phyloP scores from a whole-genome alignment of 2,329 filamentous ascomycete species.

The Epichloe sp. region DNA sequence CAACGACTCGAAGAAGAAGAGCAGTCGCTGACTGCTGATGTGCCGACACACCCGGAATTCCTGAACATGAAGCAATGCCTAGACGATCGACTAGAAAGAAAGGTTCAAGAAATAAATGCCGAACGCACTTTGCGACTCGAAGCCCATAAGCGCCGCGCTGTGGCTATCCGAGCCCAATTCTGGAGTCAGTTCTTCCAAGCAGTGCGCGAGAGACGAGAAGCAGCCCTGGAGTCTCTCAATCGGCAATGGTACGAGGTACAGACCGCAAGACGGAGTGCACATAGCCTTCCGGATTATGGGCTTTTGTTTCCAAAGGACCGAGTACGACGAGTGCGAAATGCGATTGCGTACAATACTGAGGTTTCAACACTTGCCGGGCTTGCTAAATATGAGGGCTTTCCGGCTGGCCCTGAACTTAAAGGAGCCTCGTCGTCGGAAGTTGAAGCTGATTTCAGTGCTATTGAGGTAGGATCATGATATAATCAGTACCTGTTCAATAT shows the following conservation, averaged over 20 bases:
- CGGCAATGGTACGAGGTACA: slow-evolving; percentile 90
- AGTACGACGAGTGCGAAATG: slow-evolving; percentile 67
- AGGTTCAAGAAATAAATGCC: slow-evolving; percentile 60
- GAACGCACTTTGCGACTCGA: slow-evolving; percentile 62
- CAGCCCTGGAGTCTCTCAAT: slow-evolving; percentile 65
- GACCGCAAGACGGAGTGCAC: slow-evolving; percentile 69
- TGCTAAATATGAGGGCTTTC: slow-evolving; percentile 92
- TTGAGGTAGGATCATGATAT: slow-evolving; percentile 47
- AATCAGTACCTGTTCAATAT: background rate
- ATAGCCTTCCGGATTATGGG: slow-evolving; percentile 68
- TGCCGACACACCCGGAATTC: slow-evolving; percentile 78
- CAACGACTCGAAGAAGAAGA: slow-evolving; percentile 64
- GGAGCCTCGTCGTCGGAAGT: slow-evolving; percentile 60
- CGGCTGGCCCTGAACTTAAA: slow-evolving; percentile 75
- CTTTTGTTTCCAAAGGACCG: slow-evolving; percentile 68
- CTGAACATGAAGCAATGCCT: slow-evolving; percentile 82
- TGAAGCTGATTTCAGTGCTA: slow-evolving; percentile 78
- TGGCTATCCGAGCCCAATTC: slow-evolving; percentile 73
- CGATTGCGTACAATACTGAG: slow-evolving; percentile 87
- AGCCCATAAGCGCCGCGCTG: slow-evolving; percentile 58
- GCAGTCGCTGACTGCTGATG: slow-evolving; percentile 43
- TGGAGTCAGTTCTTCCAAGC: slow-evolving; percentile 86
- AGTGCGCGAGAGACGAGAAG: slow-evolving; percentile 70
- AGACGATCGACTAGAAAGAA: slow-evolving; percentile 68
- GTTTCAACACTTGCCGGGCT: slow-evolving; percentile 83